Evolutionary conservation across 2,329 filamentous ascomycete species (phyloP), one percentile per base, ranked within the genome.

Genomic region (Xylariaceae sp.): DNA sequence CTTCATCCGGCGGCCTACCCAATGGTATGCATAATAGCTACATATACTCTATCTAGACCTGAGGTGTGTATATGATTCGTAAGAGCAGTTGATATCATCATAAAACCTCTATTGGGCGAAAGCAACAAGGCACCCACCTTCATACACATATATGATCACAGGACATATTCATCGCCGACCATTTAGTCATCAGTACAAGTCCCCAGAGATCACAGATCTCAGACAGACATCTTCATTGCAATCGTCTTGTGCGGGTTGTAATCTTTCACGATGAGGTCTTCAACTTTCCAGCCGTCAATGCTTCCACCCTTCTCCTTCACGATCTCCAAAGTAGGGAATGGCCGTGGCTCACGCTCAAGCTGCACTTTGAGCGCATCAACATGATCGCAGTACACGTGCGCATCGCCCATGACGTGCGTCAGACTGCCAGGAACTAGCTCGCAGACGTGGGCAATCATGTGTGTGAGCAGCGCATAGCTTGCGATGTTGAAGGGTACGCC

Each of bases 191-290:
- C 29, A 18, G n/a, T 37, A 27, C 2, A 13, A 36, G 6, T 36
- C 6, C 5, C 33, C 27, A 2, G 27, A 20, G 21, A 50, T 20
- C n/a, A 18, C 44, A 27, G 27, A 37, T 52, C 44, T 58, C 50
- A 92, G 53, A 97, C 93, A 68, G 91, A 95, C 94, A 99, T 99
- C 78, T 97, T 97, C 94, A 99, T 99, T 37, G 89, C 83, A 75
- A 99, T 96, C 4, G 82, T 82, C 77, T 92, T 93, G 72, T 97
- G 91, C 51, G 94, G 93, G 43, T 92, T 84, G 72, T 99, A 99
- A 0, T 88, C 92, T 66, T 89, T 81, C 5, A 99, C 83, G 53
- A 88, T 85, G 70, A 99, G 93, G 57, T 99, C 92, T 61, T 95
- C 91, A 1, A 85, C 78, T 70, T 84, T 86, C 92, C 94, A 97